Conservation (phyloP, 352 stramenopile genomes). For the Globisporangium echinulatum region DNA sequence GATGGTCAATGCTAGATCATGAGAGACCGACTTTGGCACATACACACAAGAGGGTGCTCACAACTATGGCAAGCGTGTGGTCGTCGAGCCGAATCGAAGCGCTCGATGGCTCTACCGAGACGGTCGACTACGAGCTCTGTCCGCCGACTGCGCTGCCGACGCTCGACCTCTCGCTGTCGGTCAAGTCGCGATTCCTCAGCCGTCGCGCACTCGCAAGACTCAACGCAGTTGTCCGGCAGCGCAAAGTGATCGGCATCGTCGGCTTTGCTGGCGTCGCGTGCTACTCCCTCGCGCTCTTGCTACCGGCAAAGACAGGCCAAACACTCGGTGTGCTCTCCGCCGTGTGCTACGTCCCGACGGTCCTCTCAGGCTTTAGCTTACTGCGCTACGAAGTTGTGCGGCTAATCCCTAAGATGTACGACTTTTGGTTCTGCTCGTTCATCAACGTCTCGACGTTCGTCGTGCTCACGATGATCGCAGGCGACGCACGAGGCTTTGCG, state of each 20-base stretch:
- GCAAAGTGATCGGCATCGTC: not conserved
- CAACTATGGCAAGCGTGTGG: too few relatives aligned
- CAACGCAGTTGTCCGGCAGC: conserved; percentile 1
- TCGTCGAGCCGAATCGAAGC: too few relatives aligned
- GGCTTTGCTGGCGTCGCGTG: not conserved
- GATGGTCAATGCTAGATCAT: too few relatives aligned
- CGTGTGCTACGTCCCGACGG: not conserved
- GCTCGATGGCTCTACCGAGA: too few relatives aligned
- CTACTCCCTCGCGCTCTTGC: conserved; percentile 3
- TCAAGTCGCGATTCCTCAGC: conserved; percentile 16
- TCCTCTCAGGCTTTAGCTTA: not conserved
- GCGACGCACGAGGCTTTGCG: conserved; percentile 4
- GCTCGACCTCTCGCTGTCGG: conserved; percentile 15
- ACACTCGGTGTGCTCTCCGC: conserved; percentile 1
- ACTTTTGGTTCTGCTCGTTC: conserved; percentile 11
- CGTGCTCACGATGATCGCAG: not conserved
- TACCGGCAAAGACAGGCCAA: not conserved
- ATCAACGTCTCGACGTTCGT: conserved; percentile 4
- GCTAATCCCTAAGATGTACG: conserved; percentile 8
- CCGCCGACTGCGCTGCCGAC: conserved; percentile 1
- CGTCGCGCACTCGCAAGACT: not conserved
- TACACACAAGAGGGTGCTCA: too few relatives aligned
- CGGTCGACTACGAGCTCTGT: conserved; percentile 3
- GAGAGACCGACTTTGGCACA: too few relatives aligned
- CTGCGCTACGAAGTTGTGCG: conserved; percentile 11